Evolutionary conservation across 1,284 basidiomycete species (phyloP), one percentile per base, ranked within the genome.

Genomic region (Neolentinus lepideus): DNA sequence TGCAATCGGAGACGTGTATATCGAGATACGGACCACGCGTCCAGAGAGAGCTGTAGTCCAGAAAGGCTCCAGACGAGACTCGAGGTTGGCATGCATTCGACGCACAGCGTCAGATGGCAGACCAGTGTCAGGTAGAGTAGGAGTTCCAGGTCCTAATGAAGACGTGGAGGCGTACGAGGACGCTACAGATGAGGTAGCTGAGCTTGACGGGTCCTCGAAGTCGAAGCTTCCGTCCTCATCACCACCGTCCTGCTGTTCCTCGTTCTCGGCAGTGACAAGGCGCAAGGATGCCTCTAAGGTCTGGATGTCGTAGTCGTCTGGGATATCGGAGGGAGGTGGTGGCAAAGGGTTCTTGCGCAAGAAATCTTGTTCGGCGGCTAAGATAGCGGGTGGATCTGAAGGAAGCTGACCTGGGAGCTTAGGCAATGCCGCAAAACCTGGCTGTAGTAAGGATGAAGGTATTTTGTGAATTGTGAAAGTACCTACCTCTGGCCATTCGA

Each of bases 1-100:
- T 11, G 60, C 33, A 1, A 59, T 51, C 3, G 75, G 69, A 19
- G 72, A 68, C 2, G 77, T 71, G 60, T 78, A 85, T 11, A 90
- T 60, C 16, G 79, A 73, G 4, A 92, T 59, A 11, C 78, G 77
- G 2, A 91, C 69, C 1, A 67, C 75, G 25, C 88, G 78, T n/a
- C 79, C 75, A 14, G 83, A 63, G 0, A 92, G 71, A 0, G 79
- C 80, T 9, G 84, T 82, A 1, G 84, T 79, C 88, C 86, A 93
- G 69, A 94, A 93, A 0, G 87, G 83, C 50, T 80, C 81, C 22
- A 94, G 71, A 1, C 92, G 83, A 6, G 75, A 69, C 64, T 92
- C 88, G 2, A 94, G 75, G 61, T 92, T 93, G 14, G 75, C 74
- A 60, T 92, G 87, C 54, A 85, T 73, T 29, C 80, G 78, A 2